Conservation (phyloP, 306 rosid genomes). For the Prunus salicina region DNA sequence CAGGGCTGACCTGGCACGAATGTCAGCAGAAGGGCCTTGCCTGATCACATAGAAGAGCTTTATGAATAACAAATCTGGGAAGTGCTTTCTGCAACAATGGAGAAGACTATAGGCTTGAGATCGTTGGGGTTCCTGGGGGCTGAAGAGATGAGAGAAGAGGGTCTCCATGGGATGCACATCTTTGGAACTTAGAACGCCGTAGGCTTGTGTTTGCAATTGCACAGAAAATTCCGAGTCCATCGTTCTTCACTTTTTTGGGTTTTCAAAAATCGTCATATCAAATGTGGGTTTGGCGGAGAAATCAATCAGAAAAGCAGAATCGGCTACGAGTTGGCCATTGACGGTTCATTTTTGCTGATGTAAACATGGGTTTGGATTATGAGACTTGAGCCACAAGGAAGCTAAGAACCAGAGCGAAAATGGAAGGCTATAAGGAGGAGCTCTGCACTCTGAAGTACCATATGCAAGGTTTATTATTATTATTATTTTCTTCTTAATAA, state of each 20-base stretch:
- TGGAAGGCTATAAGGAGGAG: not conserved
- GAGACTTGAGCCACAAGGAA: constrained; percentile 1
- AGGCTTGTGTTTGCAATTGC: constrained; percentile 4
- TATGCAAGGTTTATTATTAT: not conserved
- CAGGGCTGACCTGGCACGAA: constrained; percentile 1
- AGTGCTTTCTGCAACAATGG: constrained; percentile 9
- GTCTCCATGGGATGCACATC: constrained; percentile 2
- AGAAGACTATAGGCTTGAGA: constrained; percentile 3
- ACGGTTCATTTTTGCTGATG: not conserved
- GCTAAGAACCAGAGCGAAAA: not conserved
- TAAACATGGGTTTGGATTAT: not conserved
- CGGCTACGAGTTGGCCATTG: not conserved
- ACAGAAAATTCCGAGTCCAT: constrained; percentile 7
- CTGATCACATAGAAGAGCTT: not conserved
- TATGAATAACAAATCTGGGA: not conserved
- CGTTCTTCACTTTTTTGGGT: not conserved
- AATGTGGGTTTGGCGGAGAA: not conserved
- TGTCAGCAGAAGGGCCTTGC: not conserved
- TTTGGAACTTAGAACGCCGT: constrained; percentile 2
- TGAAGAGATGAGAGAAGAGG: not conserved
- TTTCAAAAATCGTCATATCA: not conserved
- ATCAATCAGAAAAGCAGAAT: not conserved
- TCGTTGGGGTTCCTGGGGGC: constrained; percentile 6
- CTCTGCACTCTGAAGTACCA: not conserved
- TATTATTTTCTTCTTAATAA: too few species aligned